A percentile compares a stretch with the other conserved stretches of the same genome.
Evolutionary conservation across 768 basidiomycete species (phyloP).

Genomic region (Suillus alpinus): DNA sequence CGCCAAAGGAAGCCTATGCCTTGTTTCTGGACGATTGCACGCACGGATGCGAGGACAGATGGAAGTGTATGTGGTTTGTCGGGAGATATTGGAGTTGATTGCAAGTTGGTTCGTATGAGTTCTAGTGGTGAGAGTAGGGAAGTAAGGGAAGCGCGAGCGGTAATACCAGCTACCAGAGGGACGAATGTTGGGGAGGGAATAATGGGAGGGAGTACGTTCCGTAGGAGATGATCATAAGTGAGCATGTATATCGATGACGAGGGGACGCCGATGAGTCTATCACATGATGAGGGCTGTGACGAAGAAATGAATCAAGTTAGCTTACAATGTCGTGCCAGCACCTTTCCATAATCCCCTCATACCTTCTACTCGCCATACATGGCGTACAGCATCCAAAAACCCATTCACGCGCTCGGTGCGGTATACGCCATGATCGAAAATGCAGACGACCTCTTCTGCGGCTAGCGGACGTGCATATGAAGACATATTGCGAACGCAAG

Average conservation of each 20-base stretch:
- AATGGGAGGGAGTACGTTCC: constrained; percentile 57
- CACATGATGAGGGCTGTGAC: constrained; percentile 10
- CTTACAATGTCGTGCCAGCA: constrained; percentile 85
- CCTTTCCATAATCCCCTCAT: constrained; percentile 92
- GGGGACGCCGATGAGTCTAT: constrained; percentile 86
- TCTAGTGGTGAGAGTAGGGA: constrained; percentile 85
- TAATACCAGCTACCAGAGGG: constrained; percentile 79
- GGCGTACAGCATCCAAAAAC: constrained; percentile 79
- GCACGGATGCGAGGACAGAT: constrained; percentile 67
- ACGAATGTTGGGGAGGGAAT: constrained; percentile 50
- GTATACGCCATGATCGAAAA: constrained; percentile 74
- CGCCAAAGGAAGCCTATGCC: constrained; percentile 82
- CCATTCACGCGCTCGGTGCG: constrained; percentile 75
- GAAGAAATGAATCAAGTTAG: constrained; percentile 6
- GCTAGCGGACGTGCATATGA: constrained; percentile 58
- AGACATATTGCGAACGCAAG: constrained; percentile 77
- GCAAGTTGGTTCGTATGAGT: constrained; percentile 89
- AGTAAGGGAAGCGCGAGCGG: constrained; percentile 79
- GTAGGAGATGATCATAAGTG: constrained; percentile 86
- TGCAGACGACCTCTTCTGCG: constrained; percentile 67
- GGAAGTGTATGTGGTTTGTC: constrained; percentile 72
- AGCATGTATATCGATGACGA: constrained; percentile 93
- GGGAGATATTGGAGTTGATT: constrained; percentile 76
- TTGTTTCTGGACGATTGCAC: constrained; percentile 52
- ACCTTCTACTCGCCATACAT: constrained; percentile 82